phyloP scores from a whole-genome alignment of 768 basidiomycete species.

The Tylopilus balloui region DNA sequence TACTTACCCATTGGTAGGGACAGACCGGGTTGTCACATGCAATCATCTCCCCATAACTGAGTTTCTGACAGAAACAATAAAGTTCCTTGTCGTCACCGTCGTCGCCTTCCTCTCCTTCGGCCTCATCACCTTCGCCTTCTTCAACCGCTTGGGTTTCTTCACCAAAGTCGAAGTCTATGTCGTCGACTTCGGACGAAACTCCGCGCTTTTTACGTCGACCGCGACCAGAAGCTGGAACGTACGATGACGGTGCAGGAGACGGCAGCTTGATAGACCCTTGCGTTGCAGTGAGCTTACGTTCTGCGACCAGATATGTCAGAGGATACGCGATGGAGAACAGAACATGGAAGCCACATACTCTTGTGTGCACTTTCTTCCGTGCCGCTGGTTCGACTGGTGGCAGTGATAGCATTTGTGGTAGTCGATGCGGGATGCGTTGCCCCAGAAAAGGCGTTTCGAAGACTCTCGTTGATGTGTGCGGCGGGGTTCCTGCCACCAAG shows the following conservation, averaged over 20 bases:
- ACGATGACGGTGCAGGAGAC: slow-evolving; percentile 33
- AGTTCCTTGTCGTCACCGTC: slow-evolving; percentile 53
- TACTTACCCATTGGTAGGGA: slow-evolving; percentile 59
- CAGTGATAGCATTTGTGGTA: background rate
- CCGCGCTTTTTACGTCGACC: slow-evolving; percentile 36
- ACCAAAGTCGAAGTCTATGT: slow-evolving; percentile 32
- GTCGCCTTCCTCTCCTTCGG: slow-evolving; percentile 44
- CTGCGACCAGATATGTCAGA: slow-evolving; percentile 13
- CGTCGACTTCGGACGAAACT: slow-evolving; percentile 33
- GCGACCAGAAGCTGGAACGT: slow-evolving; percentile 26
- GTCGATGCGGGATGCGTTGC: slow-evolving; percentile 22
- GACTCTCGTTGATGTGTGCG: slow-evolving; percentile 37
- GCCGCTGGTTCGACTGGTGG: slow-evolving; percentile 14
- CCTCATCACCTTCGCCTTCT: slow-evolving; percentile 33
- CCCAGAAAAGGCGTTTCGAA: slow-evolving; percentile 34
- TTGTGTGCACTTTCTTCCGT: slow-evolving; percentile 29
- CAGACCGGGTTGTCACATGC: slow-evolving; percentile 57
- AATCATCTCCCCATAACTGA: slow-evolving; percentile 66
- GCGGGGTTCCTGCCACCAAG: slow-evolving; percentile 37
- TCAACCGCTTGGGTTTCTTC: slow-evolving; percentile 29
- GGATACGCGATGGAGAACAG: background rate
- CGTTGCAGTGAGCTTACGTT: slow-evolving; percentile 27
- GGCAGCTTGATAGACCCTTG: slow-evolving; percentile 33
- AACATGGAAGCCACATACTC: slow-evolving; percentile 17
- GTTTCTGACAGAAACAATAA: slow-evolving; percentile 61